Evolutionary conservation across 495 filamentous ascomycete species (phyloP), one percentile per base, ranked within the genome.

Genomic region (Penicillium bialowiezense): DNA sequence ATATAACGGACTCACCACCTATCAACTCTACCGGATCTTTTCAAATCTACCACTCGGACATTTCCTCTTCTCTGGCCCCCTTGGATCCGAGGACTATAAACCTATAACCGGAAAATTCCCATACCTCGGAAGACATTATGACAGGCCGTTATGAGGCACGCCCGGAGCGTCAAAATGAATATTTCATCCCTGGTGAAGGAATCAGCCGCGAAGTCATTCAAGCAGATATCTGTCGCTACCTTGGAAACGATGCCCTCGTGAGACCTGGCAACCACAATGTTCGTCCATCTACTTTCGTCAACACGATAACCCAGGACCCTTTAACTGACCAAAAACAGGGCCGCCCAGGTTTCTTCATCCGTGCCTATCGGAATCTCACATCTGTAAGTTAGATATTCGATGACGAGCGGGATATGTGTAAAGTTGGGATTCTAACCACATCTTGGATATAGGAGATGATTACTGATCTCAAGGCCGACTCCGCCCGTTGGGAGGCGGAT

Each of bases 181-280:
- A 90, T 66, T 96, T 95, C 67, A 83, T 92, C 45, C 86, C 86
- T 19, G 88, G 88, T 55, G 88, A 93, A 56, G 90, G 90, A 60
- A 96, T 96, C 68, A 87, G 88, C 69, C 82, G 91, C 52, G 89
- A 96, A 68, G 91, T 96, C 61, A 93, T 96, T 70, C 89, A 90
- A 63, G 87, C 90, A 64, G 90, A 96, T 72, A 92, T 96, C 51
- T 95, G 90, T 76, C 86, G 90, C 66, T 96, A 93, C 64, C 82
- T 96, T 50, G 91, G 90, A 56, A 89, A 88, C 62, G 91, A 96
- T 78, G 91, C 91, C 26, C 80, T 91, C 56, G 90, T 93, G 57
- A 84, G 87, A 66, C 91, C 90, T 50, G 89, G 89, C 66, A 81
- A 74, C 52, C 88, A 91, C 70, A 80, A 88, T 81, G 89, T 91